Percentiles rank a stretch among this genome's conserved stretches.
Conservation (phyloP, 768 basidiomycete species). For the Suillus subalutaceus region DNA sequence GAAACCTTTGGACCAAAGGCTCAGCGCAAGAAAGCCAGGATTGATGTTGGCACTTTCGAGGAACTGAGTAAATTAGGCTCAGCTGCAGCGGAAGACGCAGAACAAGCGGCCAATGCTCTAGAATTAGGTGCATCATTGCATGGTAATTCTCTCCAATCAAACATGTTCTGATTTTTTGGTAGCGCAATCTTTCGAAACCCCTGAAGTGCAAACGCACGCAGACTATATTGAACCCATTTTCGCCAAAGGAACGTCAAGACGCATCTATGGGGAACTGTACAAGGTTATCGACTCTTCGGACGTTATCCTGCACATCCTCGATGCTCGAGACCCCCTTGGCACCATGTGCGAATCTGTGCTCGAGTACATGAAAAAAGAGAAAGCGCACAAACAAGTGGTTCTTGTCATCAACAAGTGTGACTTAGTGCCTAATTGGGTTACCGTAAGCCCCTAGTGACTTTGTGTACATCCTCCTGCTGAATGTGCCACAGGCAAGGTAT, state of each 20-base stretch:
- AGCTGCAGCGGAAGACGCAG: constrained; percentile 57
- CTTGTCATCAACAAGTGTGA: constrained; percentile 98
- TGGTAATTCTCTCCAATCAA: constrained; percentile 2
- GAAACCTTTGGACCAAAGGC: constrained; percentile 97
- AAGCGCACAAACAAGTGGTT: constrained; percentile 96
- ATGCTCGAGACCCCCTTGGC: constrained; percentile 94
- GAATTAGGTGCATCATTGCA: constrained; percentile 41
- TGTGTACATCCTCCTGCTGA: constrained; percentile 1
- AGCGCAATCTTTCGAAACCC: constrained; percentile 1
- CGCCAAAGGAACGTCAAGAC: constrained; percentile 90
- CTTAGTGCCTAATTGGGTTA: constrained; percentile 98
- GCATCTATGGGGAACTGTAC: constrained; percentile 98
- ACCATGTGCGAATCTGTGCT: constrained; percentile 94
- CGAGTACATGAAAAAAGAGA: constrained; percentile 93
- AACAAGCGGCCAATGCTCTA: constrained; percentile 40
- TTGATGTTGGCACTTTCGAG: constrained; percentile 91
- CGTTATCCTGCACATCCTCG: constrained; percentile 92
- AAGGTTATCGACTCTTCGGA: constrained; percentile 99
- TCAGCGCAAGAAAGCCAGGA: constrained; percentile 85
- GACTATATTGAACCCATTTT: constrained; percentile 90
- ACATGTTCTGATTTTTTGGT: neutral
- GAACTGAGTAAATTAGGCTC: constrained; percentile 76
- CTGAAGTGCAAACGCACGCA: constrained; percentile 58
- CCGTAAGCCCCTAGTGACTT: constrained; percentile 56
- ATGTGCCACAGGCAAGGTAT: constrained; percentile 75